Evolutionary conservation across 345 rosid genomes (phyloP).

Genomic region (Capsella bursapastoris): DNA sequence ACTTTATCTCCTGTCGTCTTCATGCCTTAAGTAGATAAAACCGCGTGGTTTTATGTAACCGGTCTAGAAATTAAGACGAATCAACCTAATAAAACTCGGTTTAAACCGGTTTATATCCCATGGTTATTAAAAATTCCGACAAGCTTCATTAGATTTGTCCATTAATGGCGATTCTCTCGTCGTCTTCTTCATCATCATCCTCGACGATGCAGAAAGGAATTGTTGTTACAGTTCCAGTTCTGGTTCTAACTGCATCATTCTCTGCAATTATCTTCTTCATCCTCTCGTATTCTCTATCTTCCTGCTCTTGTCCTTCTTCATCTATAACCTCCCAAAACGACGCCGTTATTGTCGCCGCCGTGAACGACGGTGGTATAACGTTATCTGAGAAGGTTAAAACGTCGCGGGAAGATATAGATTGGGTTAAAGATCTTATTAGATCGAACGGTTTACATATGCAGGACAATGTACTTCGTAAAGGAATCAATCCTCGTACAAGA

Average conservation of each 20-base stretch:
- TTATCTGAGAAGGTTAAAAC: slow-evolving; percentile 45
- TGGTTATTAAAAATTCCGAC: background rate
- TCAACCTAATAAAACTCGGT: background rate
- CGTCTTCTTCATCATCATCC: slow-evolving; percentile 20
- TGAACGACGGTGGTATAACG: slow-evolving; percentile 4
- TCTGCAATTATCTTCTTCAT: slow-evolving; percentile 66
- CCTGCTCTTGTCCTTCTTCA: slow-evolving; percentile 58
- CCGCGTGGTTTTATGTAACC: slow-evolving; percentile 13
- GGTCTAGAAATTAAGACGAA: background rate
- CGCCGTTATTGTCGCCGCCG: slow-evolving; percentile 16
- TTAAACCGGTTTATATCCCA: slow-evolving; percentile 16
- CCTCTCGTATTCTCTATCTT: slow-evolving; percentile 60
- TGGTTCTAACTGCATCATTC: slow-evolving; percentile 57
- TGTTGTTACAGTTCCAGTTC: slow-evolving; percentile 61
- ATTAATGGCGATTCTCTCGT: slow-evolving; percentile 34
- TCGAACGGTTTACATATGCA: slow-evolving; percentile 85
- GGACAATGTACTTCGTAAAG: slow-evolving; percentile 81
- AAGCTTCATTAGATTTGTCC: slow-evolving; percentile 21
- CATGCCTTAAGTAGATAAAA: background rate
- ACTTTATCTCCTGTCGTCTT: no score
- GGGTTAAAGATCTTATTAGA: slow-evolving; percentile 84
- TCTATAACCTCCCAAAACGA: slow-evolving; percentile 32
- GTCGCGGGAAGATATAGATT: slow-evolving; percentile 67
- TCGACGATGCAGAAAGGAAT: slow-evolving; percentile 60
- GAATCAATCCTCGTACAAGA: slow-evolving; percentile 92